Percentiles rank a stretch among this genome's conserved stretches.
These are phyloP conservation scores for Ophiostoma angusticollis DNA, from an alignment of 2,329 filamentous ascomycete genomes.

Conservation along the genomic window DNA sequence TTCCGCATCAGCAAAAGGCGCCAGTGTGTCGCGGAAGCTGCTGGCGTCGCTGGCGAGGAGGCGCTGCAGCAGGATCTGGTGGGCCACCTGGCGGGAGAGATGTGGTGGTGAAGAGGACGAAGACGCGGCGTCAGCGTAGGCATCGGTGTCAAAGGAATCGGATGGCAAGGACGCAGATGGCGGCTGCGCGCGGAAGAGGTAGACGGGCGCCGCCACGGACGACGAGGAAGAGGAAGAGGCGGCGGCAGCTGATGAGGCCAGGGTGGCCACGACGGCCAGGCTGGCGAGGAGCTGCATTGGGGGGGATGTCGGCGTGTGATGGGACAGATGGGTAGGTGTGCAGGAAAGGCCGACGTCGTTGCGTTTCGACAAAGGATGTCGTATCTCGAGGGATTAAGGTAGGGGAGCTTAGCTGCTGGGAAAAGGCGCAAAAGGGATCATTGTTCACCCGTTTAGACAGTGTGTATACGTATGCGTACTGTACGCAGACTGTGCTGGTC, in stretches of 20 bases:
- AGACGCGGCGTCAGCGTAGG: neutral
- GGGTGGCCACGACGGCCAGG: slow-evolving; percentile 19
- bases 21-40: slow-evolving; percentile 34
- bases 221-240: slow-evolving; percentile 24
- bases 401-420: no score
- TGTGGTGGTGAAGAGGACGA: slow-evolving; percentile 7
- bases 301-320: neutral
- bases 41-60: slow-evolving; percentile 34
- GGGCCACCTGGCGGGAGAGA: slow-evolving; percentile 40
- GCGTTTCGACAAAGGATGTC: neutral
- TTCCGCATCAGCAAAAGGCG: slow-evolving; percentile 29
- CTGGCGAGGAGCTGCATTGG: slow-evolving; percentile 21
- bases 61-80: slow-evolving; percentile 47
- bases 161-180: no score
- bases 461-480: no score
- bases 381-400: slow-evolving; percentile 2
- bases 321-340: neutral
- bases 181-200: slow-evolving; percentile 32
- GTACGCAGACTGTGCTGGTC: neutral
- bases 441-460: slow-evolving; percentile 7
- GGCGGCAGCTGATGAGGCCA: slow-evolving; percentile 20
- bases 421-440: slow-evolving; percentile 8
- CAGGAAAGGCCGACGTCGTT: neutral
- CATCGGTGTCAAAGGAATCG: no score
- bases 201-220: slow-evolving; percentile 42